phyloP scores from a whole-genome alignment of 192 early-diverging fungal species.

The Gryganskiella cystojenkinii region DNA sequence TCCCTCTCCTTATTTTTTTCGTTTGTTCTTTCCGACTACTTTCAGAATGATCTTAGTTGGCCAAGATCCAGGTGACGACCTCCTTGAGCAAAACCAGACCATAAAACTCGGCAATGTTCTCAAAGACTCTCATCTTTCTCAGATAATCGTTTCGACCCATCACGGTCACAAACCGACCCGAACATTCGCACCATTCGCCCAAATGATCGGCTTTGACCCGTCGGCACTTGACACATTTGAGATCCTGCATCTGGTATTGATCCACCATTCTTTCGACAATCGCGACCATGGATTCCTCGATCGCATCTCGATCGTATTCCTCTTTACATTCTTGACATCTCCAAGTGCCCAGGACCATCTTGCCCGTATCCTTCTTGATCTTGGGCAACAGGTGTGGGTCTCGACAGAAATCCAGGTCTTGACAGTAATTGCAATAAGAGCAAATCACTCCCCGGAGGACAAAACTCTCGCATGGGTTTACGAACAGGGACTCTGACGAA shows the following conservation, averaged over 20 bases:
- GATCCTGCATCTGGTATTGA: constrained; percentile 91
- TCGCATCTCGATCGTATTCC: constrained; percentile 79
- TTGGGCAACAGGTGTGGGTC: constrained; percentile 74
- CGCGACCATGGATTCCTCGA: constrained; percentile 88
- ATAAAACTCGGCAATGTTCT: constrained; percentile 71
- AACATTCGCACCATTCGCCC: constrained; percentile 79
- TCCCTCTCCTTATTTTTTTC: background rate
- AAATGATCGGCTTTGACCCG: constrained; percentile 85
- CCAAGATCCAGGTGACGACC: constrained; percentile 64
- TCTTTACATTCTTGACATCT: constrained; percentile 79
- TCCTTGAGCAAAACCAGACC: constrained; percentile 66
- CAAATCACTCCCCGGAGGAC: constrained; percentile 86
- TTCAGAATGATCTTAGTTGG: no score
- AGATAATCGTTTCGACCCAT: constrained; percentile 63
- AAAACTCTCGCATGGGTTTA: constrained; percentile 86
- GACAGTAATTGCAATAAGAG: constrained; percentile 84
- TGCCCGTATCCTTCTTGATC: constrained; percentile 52
- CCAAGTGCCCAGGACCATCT: constrained; percentile 65
- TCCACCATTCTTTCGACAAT: constrained; percentile 72
- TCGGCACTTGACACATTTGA: constrained; percentile 84
- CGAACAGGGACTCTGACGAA: constrained; percentile 77
- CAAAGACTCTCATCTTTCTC: constrained; percentile 68
- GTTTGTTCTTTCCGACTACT: no score
- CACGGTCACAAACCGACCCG: constrained; percentile 67
- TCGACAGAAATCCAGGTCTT: constrained; percentile 93